phyloP scores from a whole-genome alignment of 495 filamentous ascomycete genomes.

The Neurospora sp. region DNA sequence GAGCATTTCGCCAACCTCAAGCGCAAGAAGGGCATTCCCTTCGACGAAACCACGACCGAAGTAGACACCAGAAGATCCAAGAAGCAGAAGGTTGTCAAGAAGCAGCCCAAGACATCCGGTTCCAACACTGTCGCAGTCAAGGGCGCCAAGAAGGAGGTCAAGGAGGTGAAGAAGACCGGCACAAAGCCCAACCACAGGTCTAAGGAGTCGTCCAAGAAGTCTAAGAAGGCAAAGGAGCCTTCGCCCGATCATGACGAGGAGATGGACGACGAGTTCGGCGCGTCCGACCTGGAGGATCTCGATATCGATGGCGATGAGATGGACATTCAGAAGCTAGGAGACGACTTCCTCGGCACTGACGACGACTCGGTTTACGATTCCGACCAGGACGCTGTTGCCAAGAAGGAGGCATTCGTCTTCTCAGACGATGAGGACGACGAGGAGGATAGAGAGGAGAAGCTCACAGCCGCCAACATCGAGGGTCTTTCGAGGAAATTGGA shows the following conservation, averaged over 20 bases:
- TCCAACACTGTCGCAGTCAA: slow-evolving; percentile 25
- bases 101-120: slow-evolving; percentile 29
- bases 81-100: slow-evolving; percentile 53
- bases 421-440: slow-evolving; percentile 92
- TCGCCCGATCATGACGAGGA: slow-evolving; percentile 41
- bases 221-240: slow-evolving; percentile 34
- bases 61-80: slow-evolving; percentile 40
- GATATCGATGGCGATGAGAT: slow-evolving; percentile 37
- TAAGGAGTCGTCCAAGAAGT: slow-evolving; percentile 26
- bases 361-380: slow-evolving; percentile 67
- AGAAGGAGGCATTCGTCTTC: slow-evolving; percentile 60
- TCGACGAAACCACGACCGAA: slow-evolving; percentile 33
- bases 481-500: slow-evolving; percentile 80
- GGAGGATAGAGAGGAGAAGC: slow-evolving; percentile 76
- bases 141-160: slow-evolving; percentile 5
- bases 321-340: slow-evolving; percentile 30
- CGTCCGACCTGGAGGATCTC: slow-evolving; percentile 47
- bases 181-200: slow-evolving; percentile 8
- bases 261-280: slow-evolving; percentile 35
- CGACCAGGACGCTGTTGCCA: slow-evolving; percentile 50
- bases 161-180: slow-evolving; percentile 6
- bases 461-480: slow-evolving; percentile 94
- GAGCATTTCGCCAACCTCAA: slow-evolving; percentile 63
- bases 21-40: slow-evolving; percentile 56
- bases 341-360: slow-evolving; percentile 49